Base-by-base conservation (phyloP, 225 moss, liverwort and hornwort species). In the Marchantia paleacea region DNA sequence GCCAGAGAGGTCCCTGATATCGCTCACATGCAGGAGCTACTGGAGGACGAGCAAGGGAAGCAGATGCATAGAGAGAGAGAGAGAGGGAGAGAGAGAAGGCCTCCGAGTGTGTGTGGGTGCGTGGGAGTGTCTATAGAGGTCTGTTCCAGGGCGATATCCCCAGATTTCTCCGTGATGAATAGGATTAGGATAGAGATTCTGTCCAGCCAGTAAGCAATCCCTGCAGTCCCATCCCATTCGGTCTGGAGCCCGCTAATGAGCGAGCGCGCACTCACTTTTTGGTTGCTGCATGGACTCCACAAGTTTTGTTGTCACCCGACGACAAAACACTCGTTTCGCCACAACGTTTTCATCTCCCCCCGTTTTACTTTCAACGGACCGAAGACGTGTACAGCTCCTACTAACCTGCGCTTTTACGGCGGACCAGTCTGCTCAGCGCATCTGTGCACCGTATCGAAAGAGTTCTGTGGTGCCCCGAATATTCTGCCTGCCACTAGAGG, bases 121-220 rank as follows among this genome's bases (percentile, higher is more conserved):
- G 0, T 50, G 50, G 72, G 49, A 24, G 22, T 0, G 18, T 6
- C n/a, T 0, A 16, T 18, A 48, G 13, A 13, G 6, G 49, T 50
- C 48, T 51, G 72, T 24, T 52, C 73, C 22, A 39, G 39, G 77
- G 31, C 30, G 8, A 24, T 60, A 50, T 55, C 74, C 55, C 77
- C 10, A 63, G 61, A 77, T 49, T 63, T 77, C 62, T 77, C n/a
- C 15, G 26, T 19, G 74, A 39, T 77, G 77, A 60, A 77, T 77
- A 13, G 62, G 77, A 77, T 77, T 62, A 63, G 77, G 77, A 77
- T 77, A 77, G 61, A 77, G 77, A 77, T 77, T 57, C 61, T 60
- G 58, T 49, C 10, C 77, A 77, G 77, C 77, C 77, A 77, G 62
- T 77, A 26, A 77, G 74, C 74, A 10, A 26, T 26, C 29, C 28